A percentile compares a stretch with the other conserved stretches of the same genome.
phyloP scores from a whole-genome alignment of 2,329 filamentous ascomycete species.

The Aureobasidium sp. region DNA sequence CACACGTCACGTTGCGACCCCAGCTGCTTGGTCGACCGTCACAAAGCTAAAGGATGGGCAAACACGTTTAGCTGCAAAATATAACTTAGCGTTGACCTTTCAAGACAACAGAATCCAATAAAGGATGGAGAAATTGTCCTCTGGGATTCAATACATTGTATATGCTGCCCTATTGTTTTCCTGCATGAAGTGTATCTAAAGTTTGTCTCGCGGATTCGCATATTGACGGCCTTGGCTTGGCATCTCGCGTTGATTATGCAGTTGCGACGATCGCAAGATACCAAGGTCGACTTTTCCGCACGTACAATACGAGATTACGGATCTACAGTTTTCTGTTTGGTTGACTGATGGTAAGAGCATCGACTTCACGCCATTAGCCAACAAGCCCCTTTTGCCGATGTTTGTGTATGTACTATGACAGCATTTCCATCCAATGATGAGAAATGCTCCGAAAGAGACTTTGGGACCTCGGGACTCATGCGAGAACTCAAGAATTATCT shows the following conservation, averaged over 20 bases:
- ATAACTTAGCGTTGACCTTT: background rate
- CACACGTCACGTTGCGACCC: background rate
- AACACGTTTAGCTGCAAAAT: background rate
- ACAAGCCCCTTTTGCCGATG: background rate
- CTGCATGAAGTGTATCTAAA: background rate
- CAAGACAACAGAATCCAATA: background rate
- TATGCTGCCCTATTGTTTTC: slow-evolving; percentile 2
- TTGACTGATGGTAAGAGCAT: background rate
- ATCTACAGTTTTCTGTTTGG: background rate
- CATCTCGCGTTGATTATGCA: slow-evolving; percentile 3
- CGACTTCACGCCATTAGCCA: background rate
- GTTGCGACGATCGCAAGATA: background rate
- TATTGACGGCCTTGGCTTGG: slow-evolving; percentile 1
- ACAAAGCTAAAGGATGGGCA: background rate
- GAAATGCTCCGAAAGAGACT: slow-evolving; percentile 2
- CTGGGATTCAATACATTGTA: background rate
- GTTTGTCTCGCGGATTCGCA: background rate
- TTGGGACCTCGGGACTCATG: background rate
- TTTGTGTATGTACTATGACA: background rate
- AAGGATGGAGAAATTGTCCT: background rate
- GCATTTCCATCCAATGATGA: background rate
- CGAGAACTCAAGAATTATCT: background rate
- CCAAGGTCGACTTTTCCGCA: background rate
- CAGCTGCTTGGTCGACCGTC: background rate
- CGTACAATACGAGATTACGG: background rate